phyloP scores from a whole-genome alignment of 108 stramenopile species.

The Nitzschia sp. region DNA sequence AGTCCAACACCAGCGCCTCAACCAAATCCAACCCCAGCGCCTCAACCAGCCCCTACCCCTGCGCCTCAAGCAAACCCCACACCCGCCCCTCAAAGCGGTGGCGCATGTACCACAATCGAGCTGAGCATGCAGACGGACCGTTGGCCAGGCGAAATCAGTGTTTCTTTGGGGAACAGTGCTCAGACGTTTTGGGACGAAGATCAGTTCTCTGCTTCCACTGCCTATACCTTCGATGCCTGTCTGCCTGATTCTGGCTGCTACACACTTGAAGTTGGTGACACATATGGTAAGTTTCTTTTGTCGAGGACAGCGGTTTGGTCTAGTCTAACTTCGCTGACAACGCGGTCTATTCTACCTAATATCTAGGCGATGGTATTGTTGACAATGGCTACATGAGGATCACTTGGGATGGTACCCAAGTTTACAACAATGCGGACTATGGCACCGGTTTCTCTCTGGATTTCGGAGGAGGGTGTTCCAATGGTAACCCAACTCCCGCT shows the following conservation, averaged over 20 bases:
- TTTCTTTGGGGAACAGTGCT: not conserved
- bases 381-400: conserved; percentile 1
- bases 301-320: not conserved
- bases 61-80: not conserved
- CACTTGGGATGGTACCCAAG: conserved; percentile 1
- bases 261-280: not conserved
- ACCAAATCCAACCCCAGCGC: conserved; percentile 8
- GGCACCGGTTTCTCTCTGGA: conserved; percentile 4
- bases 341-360: not conserved
- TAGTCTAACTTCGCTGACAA: not conserved
- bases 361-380: conserved; percentile 3
- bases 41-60: not conserved
- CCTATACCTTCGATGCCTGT: conserved; percentile 3
- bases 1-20: conserved; percentile 11
- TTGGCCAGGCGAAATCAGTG: conserved; percentile 4
- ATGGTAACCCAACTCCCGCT: not conserved
- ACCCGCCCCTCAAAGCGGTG: conserved; percentile 1
- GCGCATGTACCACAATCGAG: not conserved
- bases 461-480: conserved; percentile 12
- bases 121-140: conserved; percentile 5
- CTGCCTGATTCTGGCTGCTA: not conserved
- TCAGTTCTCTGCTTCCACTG: not conserved
- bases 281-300: not conserved
- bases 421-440: conserved; percentile 3
- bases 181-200: not conserved